phyloP scores from a whole-genome alignment of 495 filamentous ascomycete species.

The Penicillium cataractarum region DNA sequence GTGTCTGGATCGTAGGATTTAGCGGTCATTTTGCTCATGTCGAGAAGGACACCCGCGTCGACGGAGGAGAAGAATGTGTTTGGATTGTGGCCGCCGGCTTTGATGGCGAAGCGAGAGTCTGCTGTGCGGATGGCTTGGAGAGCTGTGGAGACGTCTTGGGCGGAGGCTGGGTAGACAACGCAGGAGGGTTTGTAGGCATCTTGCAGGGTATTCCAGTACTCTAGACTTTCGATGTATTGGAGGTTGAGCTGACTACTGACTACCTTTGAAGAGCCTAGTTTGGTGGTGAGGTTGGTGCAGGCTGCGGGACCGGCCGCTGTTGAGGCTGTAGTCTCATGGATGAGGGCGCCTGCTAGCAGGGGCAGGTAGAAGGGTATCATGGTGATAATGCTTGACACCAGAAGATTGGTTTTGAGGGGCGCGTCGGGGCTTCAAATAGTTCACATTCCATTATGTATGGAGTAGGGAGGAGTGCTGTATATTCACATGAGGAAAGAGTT shows the following conservation, averaged over 20 bases:
- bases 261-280: constrained; percentile 30
- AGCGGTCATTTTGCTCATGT: constrained; percentile 35
- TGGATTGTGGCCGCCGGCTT: constrained; percentile 49
- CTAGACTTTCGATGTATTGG: constrained; percentile 23
- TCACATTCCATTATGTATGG: neutral
- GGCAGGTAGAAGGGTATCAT: constrained; percentile 16
- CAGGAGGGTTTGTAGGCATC: constrained; percentile 38
- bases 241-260: constrained; percentile 18
- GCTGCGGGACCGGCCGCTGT: constrained; percentile 20
- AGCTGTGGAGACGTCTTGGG: constrained; percentile 32
- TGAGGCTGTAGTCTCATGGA: constrained; percentile 11
- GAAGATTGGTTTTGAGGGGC: neutral
- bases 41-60: constrained; percentile 47
- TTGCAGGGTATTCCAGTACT: constrained; percentile 53
- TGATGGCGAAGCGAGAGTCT: constrained; percentile 48
- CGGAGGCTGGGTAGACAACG: constrained; percentile 32
- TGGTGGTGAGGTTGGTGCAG: constrained; percentile 27
- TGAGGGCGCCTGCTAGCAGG: constrained; percentile 10
- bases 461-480: neutral
- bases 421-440: constrained; percentile 10
- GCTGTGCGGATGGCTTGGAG: constrained; percentile 31
- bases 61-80: constrained; percentile 46
- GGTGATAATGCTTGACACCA: neutral
- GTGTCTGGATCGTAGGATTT: constrained; percentile 37
- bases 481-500: no score